Conservation (phyloP, 75 land plant species). For the Pinus taeda region DNA sequence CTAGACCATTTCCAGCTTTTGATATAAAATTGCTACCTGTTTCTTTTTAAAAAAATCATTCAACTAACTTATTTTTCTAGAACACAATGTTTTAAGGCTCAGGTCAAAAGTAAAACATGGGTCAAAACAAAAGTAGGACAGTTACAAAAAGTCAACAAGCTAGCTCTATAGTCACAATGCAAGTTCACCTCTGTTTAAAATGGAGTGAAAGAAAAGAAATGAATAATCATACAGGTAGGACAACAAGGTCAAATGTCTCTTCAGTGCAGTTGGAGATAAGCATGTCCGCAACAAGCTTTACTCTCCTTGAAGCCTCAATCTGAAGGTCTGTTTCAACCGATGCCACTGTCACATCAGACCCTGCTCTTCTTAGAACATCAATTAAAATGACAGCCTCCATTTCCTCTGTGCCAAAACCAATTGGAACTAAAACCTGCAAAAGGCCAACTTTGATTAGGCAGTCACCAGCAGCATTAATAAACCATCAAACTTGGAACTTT, state of each 20-base stretch:
- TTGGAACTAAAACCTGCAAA: constrained; percentile 69
- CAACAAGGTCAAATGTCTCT: constrained; percentile 55
- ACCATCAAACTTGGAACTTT: too few species aligned
- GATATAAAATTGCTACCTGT: too few species aligned
- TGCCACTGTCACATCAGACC: constrained; percentile 75
- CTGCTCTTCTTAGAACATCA: constrained; percentile 73
- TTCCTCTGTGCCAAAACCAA: constrained; percentile 69
- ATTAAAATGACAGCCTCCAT: constrained; percentile 74
- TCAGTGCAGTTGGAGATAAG: constrained; percentile 44
- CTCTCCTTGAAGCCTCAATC: constrained; percentile 54
- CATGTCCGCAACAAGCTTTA: constrained; percentile 70
- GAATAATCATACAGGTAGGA: constrained; percentile 47
- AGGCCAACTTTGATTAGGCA: background rate
- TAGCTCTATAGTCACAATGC: background rate
- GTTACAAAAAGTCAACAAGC: background rate
- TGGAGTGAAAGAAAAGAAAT: background rate
- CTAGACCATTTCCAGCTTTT: too few species aligned
- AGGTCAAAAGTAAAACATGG: background rate
- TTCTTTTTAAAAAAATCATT: too few species aligned
- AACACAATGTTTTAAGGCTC: background rate
- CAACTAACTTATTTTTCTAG: background rate
- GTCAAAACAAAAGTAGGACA: background rate
- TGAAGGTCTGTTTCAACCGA: constrained; percentile 62
- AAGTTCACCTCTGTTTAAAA: background rate
- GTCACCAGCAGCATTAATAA: background rate